Base-by-base conservation (phyloP, 176 grass and related monocot species). In the Typha latifolia region DNA sequence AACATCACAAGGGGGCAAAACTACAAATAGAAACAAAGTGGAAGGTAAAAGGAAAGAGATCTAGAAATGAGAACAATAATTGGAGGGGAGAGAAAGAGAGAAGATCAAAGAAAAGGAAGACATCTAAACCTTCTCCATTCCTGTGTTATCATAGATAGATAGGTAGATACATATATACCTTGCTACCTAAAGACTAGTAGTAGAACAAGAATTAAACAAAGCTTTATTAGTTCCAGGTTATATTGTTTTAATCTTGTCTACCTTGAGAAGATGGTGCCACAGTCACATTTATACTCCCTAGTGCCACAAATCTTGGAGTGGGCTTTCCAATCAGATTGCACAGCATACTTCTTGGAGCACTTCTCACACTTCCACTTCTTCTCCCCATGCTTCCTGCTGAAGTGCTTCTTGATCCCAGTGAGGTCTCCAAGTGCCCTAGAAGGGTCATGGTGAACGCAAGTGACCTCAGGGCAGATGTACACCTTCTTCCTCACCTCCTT, bases 311-410 rank as follows among this genome's bases (percentile, higher is more conserved):
- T 83, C 81, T 99, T 99, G 63, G 95, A 81, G 78, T 99, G 95
- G 0, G 95, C 95, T 79, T 99, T 99, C 95, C 95, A 99, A 49
- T 99, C 95, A 51, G 95, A 99, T 9, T 93, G 95, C 10, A 99
- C 95, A 4, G 95, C 95, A 67, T 99, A 99, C 70, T 87, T 87
- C 83, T 99, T 99, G 61, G 89, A 80, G 73, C 95, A 99, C 51
- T 89, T 86, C 47, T 99, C 95, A 51, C 95, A 99, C 86, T 93
- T 93, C 95, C 95, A 99, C 89, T 99, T 99, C 83, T 99, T 99
- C 72, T 99, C 95, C 21, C 95, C 95, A 27, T 99, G 95, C 81
- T 99, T 99, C 73, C 95, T 77, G 76, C 81, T 87, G 86, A 94
- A 99, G 76, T 99, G 95, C 81, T 99, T 99, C 85, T 99, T 99